phyloP scores from a whole-genome alignment of 2,329 filamentous ascomycete species.

The Hypoxylon sp. region DNA sequence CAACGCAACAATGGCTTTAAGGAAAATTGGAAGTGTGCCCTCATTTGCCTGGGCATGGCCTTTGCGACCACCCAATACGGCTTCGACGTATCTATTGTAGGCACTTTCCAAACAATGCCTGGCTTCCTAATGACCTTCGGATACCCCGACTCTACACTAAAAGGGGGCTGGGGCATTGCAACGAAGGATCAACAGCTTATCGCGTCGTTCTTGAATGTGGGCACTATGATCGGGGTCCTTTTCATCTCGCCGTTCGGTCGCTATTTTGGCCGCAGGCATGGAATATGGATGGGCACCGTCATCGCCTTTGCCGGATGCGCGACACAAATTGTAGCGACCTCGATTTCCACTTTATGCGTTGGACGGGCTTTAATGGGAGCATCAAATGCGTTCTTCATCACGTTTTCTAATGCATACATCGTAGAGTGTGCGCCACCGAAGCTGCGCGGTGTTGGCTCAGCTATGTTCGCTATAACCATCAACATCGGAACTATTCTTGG shows the following conservation, averaged over 20 bases:
- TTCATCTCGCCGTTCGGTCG: conserved; percentile 45
- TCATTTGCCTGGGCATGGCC: conserved; percentile 48
- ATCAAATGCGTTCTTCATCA: conserved; percentile 50
- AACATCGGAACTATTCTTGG: conserved; percentile 40
- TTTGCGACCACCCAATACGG: conserved; percentile 49
- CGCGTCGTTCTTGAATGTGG: conserved; percentile 49
- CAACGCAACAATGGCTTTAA: conserved; percentile 45
- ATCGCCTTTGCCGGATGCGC: conserved; percentile 45
- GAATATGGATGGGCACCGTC: conserved; percentile 48
- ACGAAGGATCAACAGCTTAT: conserved; percentile 50
- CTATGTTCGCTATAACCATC: conserved; percentile 37
- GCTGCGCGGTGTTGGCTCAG: conserved; percentile 37
- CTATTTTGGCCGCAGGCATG: conserved; percentile 47
- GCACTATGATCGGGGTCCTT: conserved; percentile 48
- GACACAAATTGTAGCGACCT: conserved; percentile 45
- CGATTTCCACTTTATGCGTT: conserved; percentile 45
- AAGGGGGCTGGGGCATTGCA: conserved; percentile 46
- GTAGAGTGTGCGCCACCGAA: conserved; percentile 48
- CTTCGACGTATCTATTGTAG: conserved; percentile 44
- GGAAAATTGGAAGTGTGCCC: conserved; percentile 49
- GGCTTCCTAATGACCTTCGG: conserved; percentile 49
- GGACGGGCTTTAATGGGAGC: conserved; percentile 49
- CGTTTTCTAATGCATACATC: conserved; percentile 51
- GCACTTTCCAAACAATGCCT: conserved; percentile 48
- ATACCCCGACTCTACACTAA: conserved; percentile 38